Evolutionary conservation across 257 asterid genomes (phyloP).

Genomic region (Nicotiana undulata): DNA sequence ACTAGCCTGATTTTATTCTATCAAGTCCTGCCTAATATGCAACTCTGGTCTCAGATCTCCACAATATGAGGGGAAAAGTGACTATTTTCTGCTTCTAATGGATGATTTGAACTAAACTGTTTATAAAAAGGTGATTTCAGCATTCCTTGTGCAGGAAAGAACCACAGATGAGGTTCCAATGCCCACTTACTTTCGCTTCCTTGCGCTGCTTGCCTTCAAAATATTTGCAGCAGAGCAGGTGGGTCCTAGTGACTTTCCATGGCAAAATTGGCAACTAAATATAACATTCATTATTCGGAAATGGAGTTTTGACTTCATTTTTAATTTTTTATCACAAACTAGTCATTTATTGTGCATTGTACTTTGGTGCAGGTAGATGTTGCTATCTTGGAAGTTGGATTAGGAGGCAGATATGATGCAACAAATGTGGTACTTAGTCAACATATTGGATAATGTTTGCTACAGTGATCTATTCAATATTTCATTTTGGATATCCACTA

Average conservation of each 20-base stretch:
- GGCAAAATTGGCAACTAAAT: neutral
- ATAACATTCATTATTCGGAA: conserved; percentile 1
- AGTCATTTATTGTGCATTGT: neutral
- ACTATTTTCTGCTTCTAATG: neutral
- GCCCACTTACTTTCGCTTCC: conserved; percentile 97
- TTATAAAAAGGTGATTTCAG: neutral
- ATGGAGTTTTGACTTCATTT: neutral
- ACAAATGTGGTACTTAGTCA: conserved; percentile 82
- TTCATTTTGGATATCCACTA: conserved; percentile 16
- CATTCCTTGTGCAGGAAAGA: conserved; percentile 43
- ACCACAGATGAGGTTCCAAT: conserved; percentile 62
- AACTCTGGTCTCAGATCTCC: neutral
- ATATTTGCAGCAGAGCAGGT: conserved; percentile 95
- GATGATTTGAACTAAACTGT: neutral
- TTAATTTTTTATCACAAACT: conserved; percentile 3
- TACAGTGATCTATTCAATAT: conserved; percentile 1
- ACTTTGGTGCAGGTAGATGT: conserved; percentile 70
- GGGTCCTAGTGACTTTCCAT: conserved; percentile 4
- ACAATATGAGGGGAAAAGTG: neutral
- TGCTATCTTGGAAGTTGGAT: conserved; percentile 92
- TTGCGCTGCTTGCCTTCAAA: conserved; percentile 93
- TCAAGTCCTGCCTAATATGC: neutral
- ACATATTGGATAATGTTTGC: neutral
- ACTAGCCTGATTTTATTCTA: neutral
- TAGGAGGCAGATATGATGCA: conserved; percentile 94